Evolutionary conservation across 2,329 filamentous ascomycete species (phyloP), one percentile per base, ranked within the genome.

Genomic region (Amesomyces nigricolor): DNA sequence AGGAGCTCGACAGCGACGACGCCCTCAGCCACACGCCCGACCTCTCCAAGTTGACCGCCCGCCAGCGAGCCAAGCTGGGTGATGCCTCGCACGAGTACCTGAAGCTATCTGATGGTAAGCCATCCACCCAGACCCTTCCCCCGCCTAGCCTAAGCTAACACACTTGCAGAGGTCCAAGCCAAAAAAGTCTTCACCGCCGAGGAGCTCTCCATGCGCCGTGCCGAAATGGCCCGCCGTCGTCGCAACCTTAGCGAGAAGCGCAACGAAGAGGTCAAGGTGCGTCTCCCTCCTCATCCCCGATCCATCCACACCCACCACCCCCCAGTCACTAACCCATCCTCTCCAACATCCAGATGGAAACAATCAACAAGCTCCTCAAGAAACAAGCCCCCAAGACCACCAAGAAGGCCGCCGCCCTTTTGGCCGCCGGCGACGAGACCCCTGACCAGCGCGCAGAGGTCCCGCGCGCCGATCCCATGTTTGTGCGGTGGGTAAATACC

Each of bases 301-400:
- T 26, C 22, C 22, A 26, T 6, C 22, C 14, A 17, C 37, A 17
- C 42, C n/a, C 9, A 5, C 6, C n/a, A 16, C 35, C 50, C n/a
- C 9, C 22, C n/a, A 22, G 8, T 11, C 2, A 30, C 22, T n/a
- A 11, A 16, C n/a, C 38, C 1, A 13, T 29, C 3, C n/a, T 7
- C n/a, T 5, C 10, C 58, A 51, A 57, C n/a, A 10, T 30, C 17
- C 43, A 91, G 88, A 89, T 90, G 81, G 89, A 92, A 75, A 94
- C 89, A 0, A 92, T 94, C 79, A 91, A 94, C 75, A 91, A 91
- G 65, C 82, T 94, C 2, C 82, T 94, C 51, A 91, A 91, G 71
- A 91, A 91, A 68, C 89, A 91, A 68, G 87, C 88, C 1, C 86
- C 88, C 22, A 91, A 92, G 70, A 82, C 82, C 54, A 86, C 80